A percentile compares a stretch with the other conserved stretches of the same genome.
Conservation (phyloP, 805 yeast genomes). For the Saturnispora ahearnii region DNA sequence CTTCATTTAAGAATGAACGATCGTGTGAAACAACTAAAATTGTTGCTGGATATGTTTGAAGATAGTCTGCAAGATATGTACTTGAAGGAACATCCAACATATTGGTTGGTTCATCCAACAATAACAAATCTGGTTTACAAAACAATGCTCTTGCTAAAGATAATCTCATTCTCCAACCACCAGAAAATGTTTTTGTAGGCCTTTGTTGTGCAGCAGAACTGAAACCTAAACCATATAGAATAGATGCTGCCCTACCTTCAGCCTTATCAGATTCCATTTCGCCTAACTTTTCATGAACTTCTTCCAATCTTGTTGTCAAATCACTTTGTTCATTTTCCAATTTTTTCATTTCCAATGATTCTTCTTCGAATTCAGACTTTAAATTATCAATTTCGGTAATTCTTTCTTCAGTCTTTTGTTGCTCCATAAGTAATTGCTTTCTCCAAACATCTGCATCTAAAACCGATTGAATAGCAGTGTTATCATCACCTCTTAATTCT, state of each 20-base stretch:
- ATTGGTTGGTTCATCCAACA: conserved; percentile 98
- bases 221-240: conserved; percentile 88
- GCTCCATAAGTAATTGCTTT: conserved; percentile 75
- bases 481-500: conserved; percentile 91
- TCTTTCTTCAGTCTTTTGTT: conserved; percentile 62
- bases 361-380: conserved; percentile 65
- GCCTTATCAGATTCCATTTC: conserved; percentile 98
- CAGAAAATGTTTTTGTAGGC: conserved; percentile 88
- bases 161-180: conserved; percentile 99
- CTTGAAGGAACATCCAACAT: conserved; percentile 99
- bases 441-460: conserved; percentile 99
- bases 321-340: conserved; percentile 88
- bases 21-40: conserved; percentile 96
- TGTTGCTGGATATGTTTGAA: conserved; percentile 86
- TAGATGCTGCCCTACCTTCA: conserved; percentile 93
- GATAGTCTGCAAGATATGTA: conserved; percentile 82
- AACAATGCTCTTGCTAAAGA: conserved; percentile 96
- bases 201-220: conserved; percentile 73
- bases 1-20: conserved; percentile 92
- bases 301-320: conserved; percentile 66
- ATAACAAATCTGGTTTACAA: conserved; percentile 88
- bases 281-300: conserved; percentile 68
- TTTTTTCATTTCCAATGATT: conserved; percentile 61
- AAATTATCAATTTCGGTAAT: conserved; percentile 65
- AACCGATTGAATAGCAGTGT: conserved; percentile 87